These are phyloP conservation scores for Boletus coccyginus DNA, from an alignment of 768 basidiomycete species.

Conservation along the genomic window DNA sequence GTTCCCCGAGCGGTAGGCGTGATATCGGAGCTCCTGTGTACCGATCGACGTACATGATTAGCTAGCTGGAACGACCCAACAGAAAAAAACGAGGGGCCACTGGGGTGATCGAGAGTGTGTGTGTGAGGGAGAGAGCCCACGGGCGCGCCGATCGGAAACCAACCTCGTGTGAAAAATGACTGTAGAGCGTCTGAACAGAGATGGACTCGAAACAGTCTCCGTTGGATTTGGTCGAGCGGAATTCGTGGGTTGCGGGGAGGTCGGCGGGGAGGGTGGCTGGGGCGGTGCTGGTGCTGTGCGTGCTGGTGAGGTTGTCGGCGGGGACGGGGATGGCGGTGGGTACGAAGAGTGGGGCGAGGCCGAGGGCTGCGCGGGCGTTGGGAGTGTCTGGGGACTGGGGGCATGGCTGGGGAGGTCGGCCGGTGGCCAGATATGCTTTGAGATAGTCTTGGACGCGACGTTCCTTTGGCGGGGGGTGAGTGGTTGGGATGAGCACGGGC, in stretches of 20 bases:
- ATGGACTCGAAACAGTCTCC: constrained; percentile 38
- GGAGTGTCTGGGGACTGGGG: constrained; percentile 47
- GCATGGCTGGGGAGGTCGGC: constrained; percentile 46
- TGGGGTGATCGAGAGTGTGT: not conserved
- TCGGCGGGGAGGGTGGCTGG: constrained; percentile 9
- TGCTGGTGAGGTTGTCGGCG: not conserved
- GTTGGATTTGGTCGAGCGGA: constrained; percentile 19
- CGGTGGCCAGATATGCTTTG: constrained; percentile 43
- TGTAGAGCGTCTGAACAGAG: constrained; percentile 35
- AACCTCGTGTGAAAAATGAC: constrained; percentile 43
- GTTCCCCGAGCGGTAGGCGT: constrained; percentile 40
- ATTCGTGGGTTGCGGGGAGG: constrained; percentile 24
- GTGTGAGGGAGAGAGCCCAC: not conserved
- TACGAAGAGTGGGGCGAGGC: constrained; percentile 51
- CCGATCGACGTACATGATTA: constrained; percentile 15
- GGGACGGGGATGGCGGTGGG: constrained; percentile 33
- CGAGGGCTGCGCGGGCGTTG: constrained; percentile 41
- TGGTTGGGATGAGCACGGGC: not conserved
- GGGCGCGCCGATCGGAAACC: constrained; percentile 14
- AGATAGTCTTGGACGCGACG: constrained; percentile 54
- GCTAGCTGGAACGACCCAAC: constrained; percentile 2
- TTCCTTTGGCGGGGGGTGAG: constrained; percentile 40
- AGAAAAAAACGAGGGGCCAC: constrained; percentile 1
- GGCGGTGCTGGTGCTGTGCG: not conserved
- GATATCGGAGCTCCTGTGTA: constrained; percentile 42